Conservation (phyloP, 768 basidiomycete genomes). For the Hygrophoropsis aurantiaca region DNA sequence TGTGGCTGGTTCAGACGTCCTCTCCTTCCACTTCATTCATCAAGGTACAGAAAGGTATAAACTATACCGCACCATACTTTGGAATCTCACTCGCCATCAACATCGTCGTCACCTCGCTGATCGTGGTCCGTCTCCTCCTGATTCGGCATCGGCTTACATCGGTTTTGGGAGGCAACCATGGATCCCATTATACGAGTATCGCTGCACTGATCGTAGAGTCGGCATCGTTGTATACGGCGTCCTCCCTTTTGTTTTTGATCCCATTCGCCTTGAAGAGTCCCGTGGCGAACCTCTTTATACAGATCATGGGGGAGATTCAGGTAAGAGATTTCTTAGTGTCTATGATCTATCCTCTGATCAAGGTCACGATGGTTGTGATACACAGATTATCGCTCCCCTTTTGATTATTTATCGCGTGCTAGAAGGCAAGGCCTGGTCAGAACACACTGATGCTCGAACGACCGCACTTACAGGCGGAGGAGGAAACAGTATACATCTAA, state of each 20-base stretch:
- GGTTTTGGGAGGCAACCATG: slow-evolving; percentile 34
- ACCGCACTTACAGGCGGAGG: no score
- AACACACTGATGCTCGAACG: background rate
- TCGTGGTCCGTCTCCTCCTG: no score
- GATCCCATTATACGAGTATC: slow-evolving; percentile 36
- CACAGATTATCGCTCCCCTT: slow-evolving; percentile 28
- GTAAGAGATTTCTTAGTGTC: background rate
- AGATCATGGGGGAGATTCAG: slow-evolving; percentile 6
- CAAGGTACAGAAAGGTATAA: no score
- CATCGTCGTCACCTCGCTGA: no score
- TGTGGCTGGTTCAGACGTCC: no score
- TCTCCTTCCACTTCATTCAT: no score
- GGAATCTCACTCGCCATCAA: no score
- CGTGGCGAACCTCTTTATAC: slow-evolving; percentile 39
- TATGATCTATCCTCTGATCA: no score
- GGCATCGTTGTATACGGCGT: slow-evolving; percentile 43
- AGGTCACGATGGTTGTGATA: no score
- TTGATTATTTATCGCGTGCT: slow-evolving; percentile 30
- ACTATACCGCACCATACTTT: no score
- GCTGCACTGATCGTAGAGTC: slow-evolving; percentile 42
- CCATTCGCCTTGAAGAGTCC: slow-evolving; percentile 41
- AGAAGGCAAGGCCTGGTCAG: slow-evolving; percentile 23
- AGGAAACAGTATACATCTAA: no score
- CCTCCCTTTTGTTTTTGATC: slow-evolving; percentile 40
- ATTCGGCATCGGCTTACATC: slow-evolving; percentile 17